Base-by-base conservation (phyloP, 2,329 filamentous ascomycete genomes). In the Penicillium sp. region DNA sequence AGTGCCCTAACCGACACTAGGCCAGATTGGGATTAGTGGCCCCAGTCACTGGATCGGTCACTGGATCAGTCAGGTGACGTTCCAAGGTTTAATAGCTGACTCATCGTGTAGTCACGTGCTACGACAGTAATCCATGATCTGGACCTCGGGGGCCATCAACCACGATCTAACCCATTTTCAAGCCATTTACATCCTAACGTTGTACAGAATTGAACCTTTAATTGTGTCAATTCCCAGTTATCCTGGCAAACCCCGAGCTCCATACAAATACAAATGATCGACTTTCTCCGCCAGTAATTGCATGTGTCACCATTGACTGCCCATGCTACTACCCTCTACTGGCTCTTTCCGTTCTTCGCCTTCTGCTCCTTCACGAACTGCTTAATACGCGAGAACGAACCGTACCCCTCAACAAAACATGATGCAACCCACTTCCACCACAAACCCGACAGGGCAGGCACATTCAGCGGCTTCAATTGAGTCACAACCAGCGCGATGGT, bases 361-460 rank as follows among this genome's bases (percentile, higher is more conserved):
- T 67, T 65, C 68, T 76, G 75, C 66, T 70, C 65, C 65, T 66
- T 66, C n/a, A 81, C 77, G 55, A 79, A 60, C 16, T 66, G 61
- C 61, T 78, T 74, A 59, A 82, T 79, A 52, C 82, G 78, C 67
- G 70, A 65, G 60, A 79, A 80, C 5, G 77, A 70, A 25, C 79
- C 79, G 44, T 77, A 65, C 0, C 84, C 84, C 63, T 86, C 84
- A 11, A 85, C 70, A 45, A 83, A 78, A 53, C 73, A 77, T 45
- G 76, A 79, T 3, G 69, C 68, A n/a, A 79, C 66, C 84, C 84
- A 87, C 31, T 68, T 65, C 76, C 80, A 83, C 79, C 81, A 87
- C 16, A 82, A 52, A 6, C 63, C 60, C 48, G 79, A 80, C 23
- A 78, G 70, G 39, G 77, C 59, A 27, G 77, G 78, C 49, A 86